Conservation (phyloP, 768 basidiomycete genomes). For the Suillus subluteus region DNA sequence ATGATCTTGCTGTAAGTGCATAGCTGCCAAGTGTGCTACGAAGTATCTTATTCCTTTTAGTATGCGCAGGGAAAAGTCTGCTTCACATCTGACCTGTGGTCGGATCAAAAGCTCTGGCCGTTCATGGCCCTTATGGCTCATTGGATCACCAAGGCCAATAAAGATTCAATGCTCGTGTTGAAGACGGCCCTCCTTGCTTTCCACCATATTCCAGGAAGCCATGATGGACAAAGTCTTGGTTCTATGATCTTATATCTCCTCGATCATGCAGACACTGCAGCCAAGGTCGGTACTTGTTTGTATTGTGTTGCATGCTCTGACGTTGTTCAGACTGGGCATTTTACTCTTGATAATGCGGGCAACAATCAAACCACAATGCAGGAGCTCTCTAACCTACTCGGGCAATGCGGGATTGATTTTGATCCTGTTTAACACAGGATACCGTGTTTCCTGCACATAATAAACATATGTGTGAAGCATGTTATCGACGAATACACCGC, state of each 20-base stretch:
- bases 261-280: not conserved
- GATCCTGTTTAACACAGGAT: conserved; percentile 15
- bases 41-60: conserved; percentile 16
- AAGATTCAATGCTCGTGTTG: not conserved
- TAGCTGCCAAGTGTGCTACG: not conserved
- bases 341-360: conserved; percentile 15
- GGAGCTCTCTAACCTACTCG: conserved; percentile 4
- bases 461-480: conserved; percentile 13
- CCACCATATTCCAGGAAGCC: no score
- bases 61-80: conserved; percentile 9
- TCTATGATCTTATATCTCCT: conserved; percentile 9
- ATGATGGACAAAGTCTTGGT: no score
- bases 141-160: conserved; percentile 18
- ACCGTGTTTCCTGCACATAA: conserved; percentile 22
- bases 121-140: conserved; percentile 40
- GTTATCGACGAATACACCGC: no score
- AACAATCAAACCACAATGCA: not conserved
- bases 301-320: no score
- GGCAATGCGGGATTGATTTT: conserved; percentile 12
- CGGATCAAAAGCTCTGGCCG: conserved; percentile 21
- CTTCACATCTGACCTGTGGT: conserved; percentile 42
- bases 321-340: not conserved
- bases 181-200: conserved; percentile 13
- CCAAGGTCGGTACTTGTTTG: not conserved
- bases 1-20: conserved; percentile 25